Evolutionary conservation across 257 asterid species (phyloP), one percentile per base, ranked within the genome.

Genomic region (Solanum arcanum): DNA sequence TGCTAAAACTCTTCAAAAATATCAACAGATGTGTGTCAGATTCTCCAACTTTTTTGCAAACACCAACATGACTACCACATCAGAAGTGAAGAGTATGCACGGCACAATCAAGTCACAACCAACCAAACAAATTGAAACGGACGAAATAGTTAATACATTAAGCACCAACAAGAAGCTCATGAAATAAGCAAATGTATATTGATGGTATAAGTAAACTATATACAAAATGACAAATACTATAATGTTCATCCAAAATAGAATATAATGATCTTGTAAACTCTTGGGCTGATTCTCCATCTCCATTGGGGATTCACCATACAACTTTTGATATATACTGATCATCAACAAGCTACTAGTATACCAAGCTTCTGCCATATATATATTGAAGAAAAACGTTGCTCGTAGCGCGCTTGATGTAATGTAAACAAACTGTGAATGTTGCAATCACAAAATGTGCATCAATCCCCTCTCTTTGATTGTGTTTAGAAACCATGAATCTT

Each of bases 401-500:
- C 44, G 42, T 49, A 18, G 66, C 5, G 64, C 41, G 2, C 41
- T 80, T 49, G 84, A 78, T 80, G 18, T 7, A 3, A 70, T 15
- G 5, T 3, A 15, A 78, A 77, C 59, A 44, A 77, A 44, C 39
- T 44, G 39, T 9, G 84, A 78, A 68, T n/a, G n/a, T 78, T 78
- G 84, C 64, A 44, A 35, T 21, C 5, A n/a, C 5, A 77, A 75
- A 14, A 14, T 72, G 25, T 77, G 11, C 0, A 46, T 27, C 64
- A 44, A 81, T 49, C 85, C 85, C 85, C 69, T 47, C 49, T 15
- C 69, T 81, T 81, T 49, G 77, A 68, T 56, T 87, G 86, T 77
- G 25, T 84, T 64, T 78, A 86, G 41, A 86, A 86, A 60, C 88
- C 88, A 80, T 86, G 88, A 12, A 86, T 86, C 86, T 86, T 86